Evolutionary conservation across 495 filamentous ascomycete genomes (phyloP).

Genomic region (Xylaria cubensis): DNA sequence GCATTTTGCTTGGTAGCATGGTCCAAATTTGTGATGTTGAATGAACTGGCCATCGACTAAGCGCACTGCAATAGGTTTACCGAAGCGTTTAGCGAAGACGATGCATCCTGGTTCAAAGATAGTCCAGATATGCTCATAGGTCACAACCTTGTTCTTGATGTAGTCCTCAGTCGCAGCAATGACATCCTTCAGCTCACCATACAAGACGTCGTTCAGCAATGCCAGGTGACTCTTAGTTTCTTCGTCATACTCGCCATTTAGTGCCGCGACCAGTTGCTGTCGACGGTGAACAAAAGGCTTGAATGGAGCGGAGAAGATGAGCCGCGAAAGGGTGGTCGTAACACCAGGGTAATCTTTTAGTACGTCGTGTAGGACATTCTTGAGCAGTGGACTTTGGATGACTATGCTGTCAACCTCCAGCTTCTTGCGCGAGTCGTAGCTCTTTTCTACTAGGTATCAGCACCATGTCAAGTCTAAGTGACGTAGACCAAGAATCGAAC

Average conservation of each 20-base stretch:
- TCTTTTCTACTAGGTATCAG: slow-evolving; percentile 45
- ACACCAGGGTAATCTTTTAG: slow-evolving; percentile 69
- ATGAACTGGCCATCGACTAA: slow-evolving; percentile 41
- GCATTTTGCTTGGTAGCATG: slow-evolving; percentile 51
- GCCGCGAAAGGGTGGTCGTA: slow-evolving; percentile 60
- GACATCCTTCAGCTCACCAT: slow-evolving; percentile 63
- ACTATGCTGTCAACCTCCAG: slow-evolving; percentile 67
- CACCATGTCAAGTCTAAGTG: not conserved
- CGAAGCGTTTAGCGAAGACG: slow-evolving; percentile 34
- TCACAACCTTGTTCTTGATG: slow-evolving; percentile 62
- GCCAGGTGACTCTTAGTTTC: slow-evolving; percentile 61
- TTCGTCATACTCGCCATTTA: slow-evolving; percentile 54
- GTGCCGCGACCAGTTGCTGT: slow-evolving; percentile 54
- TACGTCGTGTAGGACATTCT: slow-evolving; percentile 59
- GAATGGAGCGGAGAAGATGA: slow-evolving; percentile 67
- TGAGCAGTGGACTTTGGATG: slow-evolving; percentile 67
- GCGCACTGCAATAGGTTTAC: slow-evolving; percentile 41
- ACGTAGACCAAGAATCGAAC: not conserved
- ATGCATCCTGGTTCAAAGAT: slow-evolving; percentile 48
- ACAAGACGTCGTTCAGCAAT: slow-evolving; percentile 60
- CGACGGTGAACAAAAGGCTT: slow-evolving; percentile 71
- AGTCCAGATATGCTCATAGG: slow-evolving; percentile 57
- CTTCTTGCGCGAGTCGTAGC: slow-evolving; percentile 61
- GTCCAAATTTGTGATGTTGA: slow-evolving; percentile 34
- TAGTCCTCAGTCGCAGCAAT: slow-evolving; percentile 63